Evolutionary conservation across 2,329 filamentous ascomycete genomes (phyloP).

Genomic region (Phialemoniopsis sp.): DNA sequence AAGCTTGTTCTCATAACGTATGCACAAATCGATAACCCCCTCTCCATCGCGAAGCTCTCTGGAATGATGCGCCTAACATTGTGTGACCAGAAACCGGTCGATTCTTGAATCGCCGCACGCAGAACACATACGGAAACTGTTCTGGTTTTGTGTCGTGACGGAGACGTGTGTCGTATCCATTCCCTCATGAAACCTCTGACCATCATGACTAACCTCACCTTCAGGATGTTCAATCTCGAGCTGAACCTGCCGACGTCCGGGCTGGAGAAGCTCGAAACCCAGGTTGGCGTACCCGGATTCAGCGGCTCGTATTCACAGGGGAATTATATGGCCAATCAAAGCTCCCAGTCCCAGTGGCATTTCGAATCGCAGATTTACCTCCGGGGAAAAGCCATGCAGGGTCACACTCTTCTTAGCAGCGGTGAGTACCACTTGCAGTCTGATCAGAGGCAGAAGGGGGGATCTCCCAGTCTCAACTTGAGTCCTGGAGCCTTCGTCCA

Average conservation of each 20-base stretch:
- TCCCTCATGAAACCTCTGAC: background rate
- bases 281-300: conserved; percentile 53
- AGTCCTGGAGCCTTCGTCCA: too few species aligned
- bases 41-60: too few species aligned
- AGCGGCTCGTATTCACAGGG: conserved; percentile 39
- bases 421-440: conserved; percentile 30
- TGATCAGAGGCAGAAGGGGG: too few species aligned
- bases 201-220: conserved; percentile 3
- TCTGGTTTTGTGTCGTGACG: conserved; percentile 54
- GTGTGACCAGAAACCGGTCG: conserved; percentile 33
- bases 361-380: conserved; percentile 58
- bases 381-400: conserved; percentile 44
- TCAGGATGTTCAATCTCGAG: conserved; percentile 43
- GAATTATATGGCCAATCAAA: conserved; percentile 42
- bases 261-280: conserved; percentile 45
- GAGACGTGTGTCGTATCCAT: conserved; percentile 47
- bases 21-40: too few species aligned
- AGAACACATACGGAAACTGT: conserved; percentile 49
- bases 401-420: conserved; percentile 46
- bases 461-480: too few species aligned
- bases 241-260: conserved; percentile 53
- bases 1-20: conserved; percentile 53
- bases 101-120: conserved; percentile 41
- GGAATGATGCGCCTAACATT: too few species aligned
- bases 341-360: conserved; percentile 51